Evolutionary conservation across 805 yeast genomes (phyloP).

Genomic region (Lipomyces chichibuensis): DNA sequence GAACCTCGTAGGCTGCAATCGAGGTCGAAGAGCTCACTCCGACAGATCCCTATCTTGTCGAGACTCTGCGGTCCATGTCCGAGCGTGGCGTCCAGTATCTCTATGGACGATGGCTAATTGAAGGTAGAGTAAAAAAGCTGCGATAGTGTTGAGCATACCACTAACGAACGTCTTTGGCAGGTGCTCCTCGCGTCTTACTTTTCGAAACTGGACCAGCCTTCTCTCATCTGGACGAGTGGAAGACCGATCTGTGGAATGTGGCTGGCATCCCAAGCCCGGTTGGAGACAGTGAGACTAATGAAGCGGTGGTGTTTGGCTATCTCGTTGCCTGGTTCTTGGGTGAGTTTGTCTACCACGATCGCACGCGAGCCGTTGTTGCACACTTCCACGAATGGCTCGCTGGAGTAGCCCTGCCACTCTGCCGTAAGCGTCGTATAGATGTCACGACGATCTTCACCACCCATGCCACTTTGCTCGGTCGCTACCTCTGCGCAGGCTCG

Average conservation of each 20-base stretch:
- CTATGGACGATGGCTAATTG: slow-evolving; percentile 96
- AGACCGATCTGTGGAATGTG: slow-evolving; percentile 83
- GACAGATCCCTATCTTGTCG: slow-evolving; percentile 54
- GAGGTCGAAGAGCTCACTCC: slow-evolving; percentile 74
- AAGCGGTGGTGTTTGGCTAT: slow-evolving; percentile 90
- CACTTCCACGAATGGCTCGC: slow-evolving; percentile 99
- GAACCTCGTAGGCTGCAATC: slow-evolving; percentile 57
- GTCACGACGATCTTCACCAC: slow-evolving; percentile 96
- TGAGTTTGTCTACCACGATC: slow-evolving; percentile 82
- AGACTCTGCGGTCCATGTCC: slow-evolving; percentile 75
- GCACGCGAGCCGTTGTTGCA: slow-evolving; percentile 83
- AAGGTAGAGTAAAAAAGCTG: slow-evolving; percentile 41
- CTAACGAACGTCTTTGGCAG: slow-evolving; percentile 42
- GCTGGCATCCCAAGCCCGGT: slow-evolving; percentile 95
- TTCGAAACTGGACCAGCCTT: slow-evolving; percentile 82
- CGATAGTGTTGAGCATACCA: too few species aligned
- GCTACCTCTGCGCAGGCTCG: slow-evolving; percentile 94
- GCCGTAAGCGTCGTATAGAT: slow-evolving; percentile 88
- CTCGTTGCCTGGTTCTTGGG: slow-evolving; percentile 97
- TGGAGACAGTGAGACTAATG: slow-evolving; percentile 84
- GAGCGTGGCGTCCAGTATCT: slow-evolving; percentile 78
- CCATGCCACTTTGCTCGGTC: slow-evolving; percentile 92
- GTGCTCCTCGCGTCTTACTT: slow-evolving; percentile 90
- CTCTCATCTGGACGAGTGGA: slow-evolving; percentile 83
- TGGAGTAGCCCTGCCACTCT: slow-evolving; percentile 90